phyloP scores from a whole-genome alignment of 768 basidiomycete species.

The Mycena epipterygia region DNA sequence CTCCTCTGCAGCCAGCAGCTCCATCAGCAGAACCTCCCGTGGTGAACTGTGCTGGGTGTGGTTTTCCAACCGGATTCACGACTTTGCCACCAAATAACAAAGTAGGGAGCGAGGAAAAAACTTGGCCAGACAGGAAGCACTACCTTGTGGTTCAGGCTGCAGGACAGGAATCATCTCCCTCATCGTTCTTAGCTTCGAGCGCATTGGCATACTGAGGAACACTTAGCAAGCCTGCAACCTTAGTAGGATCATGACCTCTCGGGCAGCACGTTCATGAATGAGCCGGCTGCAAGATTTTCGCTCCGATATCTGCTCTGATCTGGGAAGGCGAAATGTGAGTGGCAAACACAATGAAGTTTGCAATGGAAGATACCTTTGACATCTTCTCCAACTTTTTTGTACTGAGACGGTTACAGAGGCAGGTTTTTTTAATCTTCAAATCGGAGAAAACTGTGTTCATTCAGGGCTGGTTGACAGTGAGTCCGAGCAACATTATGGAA shows the following conservation, averaged over 20 bases:
- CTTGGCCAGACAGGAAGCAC: neutral
- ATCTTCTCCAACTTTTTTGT: conserved; percentile 18
- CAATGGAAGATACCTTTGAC: conserved; percentile 5
- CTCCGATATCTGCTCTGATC: neutral
- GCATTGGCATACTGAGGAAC: neutral
- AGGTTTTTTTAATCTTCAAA: conserved; percentile 45
- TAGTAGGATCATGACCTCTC: neutral
- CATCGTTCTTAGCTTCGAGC: neutral
- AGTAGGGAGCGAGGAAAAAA: neutral
- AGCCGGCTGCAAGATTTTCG: neutral
- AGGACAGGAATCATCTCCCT: too few species aligned
- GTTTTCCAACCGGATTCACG: neutral
- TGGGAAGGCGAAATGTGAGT: neutral
- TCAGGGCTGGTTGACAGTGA: conserved; percentile 43
- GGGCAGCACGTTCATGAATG: neutral
- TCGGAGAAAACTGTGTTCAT: conserved; percentile 44
- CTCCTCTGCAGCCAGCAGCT: too few species aligned
- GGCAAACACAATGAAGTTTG: neutral
- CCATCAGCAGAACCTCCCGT: neutral
- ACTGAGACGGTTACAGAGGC: conserved; percentile 40
- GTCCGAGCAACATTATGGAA: conserved; percentile 39
- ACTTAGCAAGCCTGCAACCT: neutral
- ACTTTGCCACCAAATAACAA: neutral
- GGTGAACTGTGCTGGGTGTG: neutral
- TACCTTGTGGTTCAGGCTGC: neutral